Base-by-base conservation (phyloP, 1,139 yeast genomes). In the Lodderomyces jiufengensis region DNA sequence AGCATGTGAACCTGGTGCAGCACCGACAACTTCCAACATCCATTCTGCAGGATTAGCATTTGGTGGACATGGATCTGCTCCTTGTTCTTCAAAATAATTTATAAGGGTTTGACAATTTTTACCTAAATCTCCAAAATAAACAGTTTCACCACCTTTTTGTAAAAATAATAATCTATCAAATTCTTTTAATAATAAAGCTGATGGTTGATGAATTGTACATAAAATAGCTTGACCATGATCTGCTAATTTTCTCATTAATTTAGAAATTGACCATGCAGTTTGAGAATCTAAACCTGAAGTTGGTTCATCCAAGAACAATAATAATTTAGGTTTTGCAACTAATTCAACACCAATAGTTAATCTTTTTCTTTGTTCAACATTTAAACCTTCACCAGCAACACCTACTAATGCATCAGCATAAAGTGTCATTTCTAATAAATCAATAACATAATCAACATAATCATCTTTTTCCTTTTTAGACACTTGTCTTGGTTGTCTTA, bases 61-160 rank as follows among this genome's bases (percentile, higher is more conserved):
- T 36, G 44, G 43, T 10, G 67, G 66, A 60, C 83, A 78, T 42
- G 33, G 32, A 26, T 51, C 53, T 30, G 66, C 63, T 10, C 82
- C 81, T 42, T 78, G 63, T 46, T 67, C 65, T 53, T 78, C 84
- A 47, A 80, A 80, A 50, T 80, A 80, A 29, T 60, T 50, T 36
- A 74, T 59, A 50, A 80, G 57, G 3, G 76, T 63, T 9, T 50
- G 34, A 39, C 83, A 77, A 47, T 69, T 66, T 39, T 61, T 55
- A 42, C 84, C 85, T 50, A 78, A 76, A 45, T 78, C 82, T 42
- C 84, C 84, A 52, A 78, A 78, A 54, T 80, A 80, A 27, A 79
- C 84, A 44, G 83, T 78, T 54, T 70, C 62, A 43, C 85, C 85
- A 42, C 70, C 70, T 43, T 50, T 59, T 49, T 63, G 68, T 45